Base-by-base conservation (phyloP, 192 early-diverging fungal genomes). In the Umbelopsis sp. region DNA sequence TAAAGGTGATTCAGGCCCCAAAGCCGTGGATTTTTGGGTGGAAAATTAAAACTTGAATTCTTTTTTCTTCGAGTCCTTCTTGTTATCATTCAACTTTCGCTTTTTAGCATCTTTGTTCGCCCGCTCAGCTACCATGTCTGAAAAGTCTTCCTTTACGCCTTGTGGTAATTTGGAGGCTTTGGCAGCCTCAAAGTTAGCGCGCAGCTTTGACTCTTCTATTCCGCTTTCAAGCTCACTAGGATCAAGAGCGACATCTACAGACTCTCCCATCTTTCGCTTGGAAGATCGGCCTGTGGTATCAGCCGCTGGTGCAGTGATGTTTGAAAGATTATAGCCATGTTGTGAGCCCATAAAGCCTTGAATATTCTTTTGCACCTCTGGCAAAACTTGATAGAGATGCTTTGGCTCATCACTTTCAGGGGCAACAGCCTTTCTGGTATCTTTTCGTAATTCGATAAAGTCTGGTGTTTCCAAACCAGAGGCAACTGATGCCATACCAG, bases 291-390 rank as follows among this genome's bases (percentile, higher is more conserved):
- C 81, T 25, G 86, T 80, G n/a, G 81, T 80, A 33, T 81, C 81
- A 22, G 77, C 46, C 21, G 69, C 77, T 30, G 83, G 73, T 2
- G 85, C 79, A 8, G 82, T 77, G 3, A 80, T 80, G 22, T 80
- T 70, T 33, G 83, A 75, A 22, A 98, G 71, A 70, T 96, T 92
- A 71, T 99, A 99, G 3, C 90, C 90, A 73, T 94, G 95, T 73
- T 93, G 89, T 41, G 93, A 94, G 21, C 94, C 97, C 97, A 99
- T 97, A 74, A 99, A 93, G 12, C 92, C 94, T 1, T 87, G 84
- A 64, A 91, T 82, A 46, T 79, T 74, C 12, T 84, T 80, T 48
- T 90, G 83, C 44, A 86, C 85, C 68, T 95, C 87, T 25, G 92
- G 93, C 25, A 99, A 69, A n/a, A 99, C 90, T n/a, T 88, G 92